phyloP scores from a whole-genome alignment of 805 yeast species.

The Candida maesae region DNA sequence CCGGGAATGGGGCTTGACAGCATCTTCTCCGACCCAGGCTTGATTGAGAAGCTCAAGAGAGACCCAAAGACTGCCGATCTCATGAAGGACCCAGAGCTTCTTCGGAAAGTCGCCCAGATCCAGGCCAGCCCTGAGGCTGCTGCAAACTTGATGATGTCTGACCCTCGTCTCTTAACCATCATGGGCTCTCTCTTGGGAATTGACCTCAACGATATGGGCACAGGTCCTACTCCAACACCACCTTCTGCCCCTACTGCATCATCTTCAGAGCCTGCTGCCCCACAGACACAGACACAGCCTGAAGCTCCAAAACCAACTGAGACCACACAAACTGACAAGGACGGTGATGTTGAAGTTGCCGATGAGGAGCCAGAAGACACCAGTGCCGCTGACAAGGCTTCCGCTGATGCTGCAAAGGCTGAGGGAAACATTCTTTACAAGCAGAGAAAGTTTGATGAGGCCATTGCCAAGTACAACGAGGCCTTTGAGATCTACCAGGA shows the following conservation, averaged over 20 bases:
- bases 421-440: conserved; percentile 87
- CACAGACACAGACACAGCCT: not conserved
- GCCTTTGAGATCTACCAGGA: conserved; percentile 84
- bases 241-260: too few relatives aligned
- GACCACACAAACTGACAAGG: conserved; percentile 32
- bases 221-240: too few relatives aligned
- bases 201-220: conserved; percentile 52
- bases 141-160: conserved; percentile 65
- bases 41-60: conserved; percentile 66
- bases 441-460: conserved; percentile 84
- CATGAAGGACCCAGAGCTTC: conserved; percentile 84
- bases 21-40: conserved; percentile 75
- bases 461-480: conserved; percentile 77
- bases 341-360: conserved; percentile 31
- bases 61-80: conserved; percentile 86
- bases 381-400: conserved; percentile 30
- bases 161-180: conserved; percentile 84
- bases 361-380: conserved; percentile 20
- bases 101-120: conserved; percentile 58
- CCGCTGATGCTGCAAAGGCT: conserved; percentile 71
- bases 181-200: conserved; percentile 85
- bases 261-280: conserved; percentile 8
- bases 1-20: conserved; percentile 76
- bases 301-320: conserved; percentile 23
- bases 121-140: conserved; percentile 73